A percentile compares a stretch with the other conserved stretches of the same genome.
Evolutionary conservation across 1,139 yeast species (phyloP).

Genomic region (Pichia sp.): DNA sequence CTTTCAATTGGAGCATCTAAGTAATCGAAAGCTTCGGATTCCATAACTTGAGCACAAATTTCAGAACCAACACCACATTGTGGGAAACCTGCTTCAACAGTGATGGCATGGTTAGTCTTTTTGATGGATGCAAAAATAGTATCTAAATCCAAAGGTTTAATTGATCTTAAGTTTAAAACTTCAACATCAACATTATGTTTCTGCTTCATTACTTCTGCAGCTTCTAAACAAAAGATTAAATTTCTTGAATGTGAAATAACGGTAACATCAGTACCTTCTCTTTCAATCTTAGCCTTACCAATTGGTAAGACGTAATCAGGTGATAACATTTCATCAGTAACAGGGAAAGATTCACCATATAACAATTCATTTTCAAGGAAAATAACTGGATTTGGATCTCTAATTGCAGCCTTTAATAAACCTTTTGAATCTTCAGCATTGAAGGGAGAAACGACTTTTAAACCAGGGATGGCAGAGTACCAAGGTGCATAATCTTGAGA

Average conservation of each 20-base stretch:
- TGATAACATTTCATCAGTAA: constrained; percentile 82
- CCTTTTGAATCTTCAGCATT: constrained; percentile 97
- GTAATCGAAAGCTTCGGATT: constrained; percentile 96
- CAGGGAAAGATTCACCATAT: constrained; percentile 87
- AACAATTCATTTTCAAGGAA: constrained; percentile 93
- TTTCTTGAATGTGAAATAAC: constrained; percentile 89
- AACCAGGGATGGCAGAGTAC: constrained; percentile 98
- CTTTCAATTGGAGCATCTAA: constrained; percentile 98
- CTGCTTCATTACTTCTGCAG: constrained; percentile 81
- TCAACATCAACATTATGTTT: constrained; percentile 87
- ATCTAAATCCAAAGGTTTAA: constrained; percentile 92
- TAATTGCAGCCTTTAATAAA: constrained; percentile 87
- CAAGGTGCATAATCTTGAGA: constrained; percentile 96
- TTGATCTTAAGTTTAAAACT: constrained; percentile 91
- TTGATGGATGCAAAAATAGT: constrained; percentile 82
- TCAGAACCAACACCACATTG: constrained; percentile 98
- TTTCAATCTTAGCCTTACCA: constrained; percentile 93
- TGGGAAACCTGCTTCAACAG: constrained; percentile 98
- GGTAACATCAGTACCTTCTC: constrained; percentile 85
- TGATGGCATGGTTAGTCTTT: constrained; percentile 93
- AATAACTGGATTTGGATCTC: constrained; percentile 98
- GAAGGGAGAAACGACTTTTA: constrained; percentile 93
- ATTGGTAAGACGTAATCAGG: constrained; percentile 89
- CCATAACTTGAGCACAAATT: constrained; percentile 97
- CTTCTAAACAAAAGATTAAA: constrained; percentile 77